These are phyloP conservation scores for Diplodia scrobiculata DNA, from an alignment of 2,329 filamentous ascomycete species.

Conservation along the genomic window DNA sequence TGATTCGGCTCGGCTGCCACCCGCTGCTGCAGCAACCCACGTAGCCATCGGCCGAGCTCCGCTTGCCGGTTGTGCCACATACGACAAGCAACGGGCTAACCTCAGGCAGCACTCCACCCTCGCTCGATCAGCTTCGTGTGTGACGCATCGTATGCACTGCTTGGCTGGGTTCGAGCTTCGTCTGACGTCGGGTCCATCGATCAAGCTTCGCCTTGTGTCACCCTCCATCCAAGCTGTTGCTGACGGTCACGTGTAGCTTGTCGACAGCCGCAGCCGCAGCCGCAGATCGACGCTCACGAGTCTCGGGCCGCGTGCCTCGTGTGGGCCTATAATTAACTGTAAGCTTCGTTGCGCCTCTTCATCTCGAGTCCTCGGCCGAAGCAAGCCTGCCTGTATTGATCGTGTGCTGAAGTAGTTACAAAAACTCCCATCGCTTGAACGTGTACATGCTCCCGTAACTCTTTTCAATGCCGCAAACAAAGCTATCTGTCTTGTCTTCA, in stretches of 20 bases:
- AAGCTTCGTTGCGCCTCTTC: not conserved
- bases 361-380: constrained; percentile 9
- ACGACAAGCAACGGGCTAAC: not conserved
- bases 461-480: not conserved
- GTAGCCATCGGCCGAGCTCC: constrained; percentile 16
- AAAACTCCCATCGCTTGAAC: not conserved
- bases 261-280: not conserved
- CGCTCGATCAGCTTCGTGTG: not conserved
- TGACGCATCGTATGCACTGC: not conserved
- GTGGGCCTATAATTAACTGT: constrained; percentile 6
- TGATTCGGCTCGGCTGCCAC: not conserved
- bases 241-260: constrained; percentile 12
- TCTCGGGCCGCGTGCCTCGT: constrained; percentile 2
- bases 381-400: not conserved
- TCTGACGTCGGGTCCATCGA: constrained; percentile 8
- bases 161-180: not conserved
- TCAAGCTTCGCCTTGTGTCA: not conserved
- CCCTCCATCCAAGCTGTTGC: not conserved
- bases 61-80: not conserved
- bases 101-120: not conserved
- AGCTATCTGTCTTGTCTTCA: not conserved
- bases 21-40: not conserved
- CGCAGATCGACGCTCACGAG: not conserved
- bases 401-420: constrained; percentile 5
- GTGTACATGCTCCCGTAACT: too few relatives aligned